A percentile compares a stretch with the other conserved stretches of the same genome.
These are phyloP conservation scores for Plenodomus lindquistii DNA, from an alignment of 2,329 filamentous ascomycete species.

Conservation along the genomic window DNA sequence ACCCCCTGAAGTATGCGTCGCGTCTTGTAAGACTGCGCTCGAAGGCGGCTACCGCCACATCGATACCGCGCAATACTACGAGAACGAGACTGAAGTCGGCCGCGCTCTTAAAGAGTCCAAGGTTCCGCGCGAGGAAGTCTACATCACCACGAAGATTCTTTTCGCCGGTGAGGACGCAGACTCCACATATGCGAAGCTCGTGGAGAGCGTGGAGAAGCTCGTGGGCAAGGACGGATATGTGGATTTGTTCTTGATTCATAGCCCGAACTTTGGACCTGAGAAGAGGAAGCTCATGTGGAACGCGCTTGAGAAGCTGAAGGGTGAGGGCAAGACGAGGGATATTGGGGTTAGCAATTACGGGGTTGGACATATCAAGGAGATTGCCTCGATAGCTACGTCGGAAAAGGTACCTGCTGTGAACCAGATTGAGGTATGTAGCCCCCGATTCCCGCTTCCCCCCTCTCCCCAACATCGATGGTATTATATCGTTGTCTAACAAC, in stretches of 20 bases:
- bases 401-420: conserved; percentile 66
- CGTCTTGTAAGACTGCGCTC: conserved; percentile 63
- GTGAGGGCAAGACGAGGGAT: conserved; percentile 62
- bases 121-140: conserved; percentile 63
- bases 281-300: conserved; percentile 67
- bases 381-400: conserved; percentile 62
- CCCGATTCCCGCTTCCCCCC: neutral
- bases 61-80: conserved; percentile 71
- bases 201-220: conserved; percentile 67
- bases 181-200: conserved; percentile 61
- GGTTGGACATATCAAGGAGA: conserved; percentile 68
- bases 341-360: conserved; percentile 78
- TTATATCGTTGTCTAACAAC: no score
- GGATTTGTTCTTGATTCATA: conserved; percentile 73
- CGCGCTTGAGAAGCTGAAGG: conserved; percentile 64
- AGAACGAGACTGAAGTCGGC: conserved; percentile 70
- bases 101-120: conserved; percentile 62
- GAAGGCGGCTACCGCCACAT: conserved; percentile 65
- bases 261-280: conserved; percentile 58
- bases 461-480: no score
- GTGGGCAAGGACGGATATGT: conserved; percentile 62
- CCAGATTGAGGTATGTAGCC: conserved; percentile 66
- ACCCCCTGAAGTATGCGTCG: conserved; percentile 56
- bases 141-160: conserved; percentile 73
- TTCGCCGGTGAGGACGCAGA: conserved; percentile 58